phyloP scores from a whole-genome alignment of 2,329 filamentous ascomycete genomes.

The Aspergillus sp. region DNA sequence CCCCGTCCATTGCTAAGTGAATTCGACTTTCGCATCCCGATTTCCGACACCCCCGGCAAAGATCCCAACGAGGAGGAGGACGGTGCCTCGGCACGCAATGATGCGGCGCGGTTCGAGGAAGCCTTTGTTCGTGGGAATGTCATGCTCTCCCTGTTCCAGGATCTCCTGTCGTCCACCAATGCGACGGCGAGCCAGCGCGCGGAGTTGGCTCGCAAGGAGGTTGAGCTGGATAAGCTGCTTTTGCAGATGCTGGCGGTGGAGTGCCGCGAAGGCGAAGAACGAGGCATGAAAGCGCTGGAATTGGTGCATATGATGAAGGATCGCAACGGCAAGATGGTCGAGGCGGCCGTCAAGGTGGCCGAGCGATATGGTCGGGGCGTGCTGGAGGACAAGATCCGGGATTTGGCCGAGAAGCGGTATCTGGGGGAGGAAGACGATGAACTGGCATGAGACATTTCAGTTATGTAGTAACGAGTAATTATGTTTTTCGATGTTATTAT shows the following conservation, averaged over 20 bases:
- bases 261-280: conserved; percentile 88
- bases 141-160: conserved; percentile 69
- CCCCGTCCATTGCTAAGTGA: conserved; percentile 85
- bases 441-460: conserved; percentile 27
- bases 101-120: conserved; percentile 65
- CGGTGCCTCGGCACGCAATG: conserved; percentile 25
- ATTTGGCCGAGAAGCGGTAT: conserved; percentile 70
- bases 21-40: conserved; percentile 85
- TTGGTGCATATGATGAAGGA: conserved; percentile 84
- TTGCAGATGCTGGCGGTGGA: conserved; percentile 85
- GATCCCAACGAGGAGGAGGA: conserved; percentile 37
- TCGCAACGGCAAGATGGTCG: conserved; percentile 80
- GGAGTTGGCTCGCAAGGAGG: conserved; percentile 67
- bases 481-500: no score
- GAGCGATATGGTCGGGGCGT: conserved; percentile 76
- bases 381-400: conserved; percentile 85
- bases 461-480: not conserved
- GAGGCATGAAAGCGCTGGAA: conserved; percentile 92
- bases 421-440: conserved; percentile 57
- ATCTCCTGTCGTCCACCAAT: conserved; percentile 68
- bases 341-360: conserved; percentile 86
- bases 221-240: conserved; percentile 86
- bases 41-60: conserved; percentile 56
- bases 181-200: conserved; percentile 63
- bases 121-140: conserved; percentile 72